Percentiles rank a stretch among this genome's conserved stretches.
Evolutionary conservation across 2,329 filamentous ascomycete genomes (phyloP).

Genomic region (Calonectria hawksworthii): DNA sequence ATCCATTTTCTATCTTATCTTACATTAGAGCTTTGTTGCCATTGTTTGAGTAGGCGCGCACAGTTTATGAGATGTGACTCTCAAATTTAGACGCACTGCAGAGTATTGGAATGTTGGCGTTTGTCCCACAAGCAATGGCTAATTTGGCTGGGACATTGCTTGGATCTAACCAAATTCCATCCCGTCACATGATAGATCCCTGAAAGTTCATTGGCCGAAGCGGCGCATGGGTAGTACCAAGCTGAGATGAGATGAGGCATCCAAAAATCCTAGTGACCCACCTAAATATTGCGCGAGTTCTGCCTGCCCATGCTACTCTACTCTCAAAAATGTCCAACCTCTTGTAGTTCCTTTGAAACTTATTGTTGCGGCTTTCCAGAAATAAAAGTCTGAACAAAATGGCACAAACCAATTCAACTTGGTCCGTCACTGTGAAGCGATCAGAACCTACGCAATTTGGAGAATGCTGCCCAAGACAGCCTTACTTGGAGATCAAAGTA

Average conservation of each 20-base stretch:
- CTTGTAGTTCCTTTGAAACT: no score
- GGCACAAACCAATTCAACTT: neutral
- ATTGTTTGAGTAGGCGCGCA: no score
- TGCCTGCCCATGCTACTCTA: neutral
- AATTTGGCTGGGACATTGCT: neutral
- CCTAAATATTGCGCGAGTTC: neutral
- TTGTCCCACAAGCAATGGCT: neutral
- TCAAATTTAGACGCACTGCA: no score
- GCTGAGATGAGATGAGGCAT: neutral
- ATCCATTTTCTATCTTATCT: no score
- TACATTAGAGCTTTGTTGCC: no score
- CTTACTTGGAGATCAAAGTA: neutral
- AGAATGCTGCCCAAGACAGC: constrained; percentile 10
- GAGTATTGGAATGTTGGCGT: neutral
- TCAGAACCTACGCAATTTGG: neutral
- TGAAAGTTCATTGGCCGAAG: neutral
- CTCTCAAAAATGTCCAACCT: neutral
- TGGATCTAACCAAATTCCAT: neutral
- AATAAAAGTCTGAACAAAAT: neutral
- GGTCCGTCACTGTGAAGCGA: neutral
- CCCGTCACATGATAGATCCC: neutral
- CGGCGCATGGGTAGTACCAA: neutral
- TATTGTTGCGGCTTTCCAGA: neutral
- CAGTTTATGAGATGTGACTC: no score
- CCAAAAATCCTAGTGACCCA: neutral